phyloP scores from a whole-genome alignment of 495 filamentous ascomycete genomes.

The Daldinia grandis region DNA sequence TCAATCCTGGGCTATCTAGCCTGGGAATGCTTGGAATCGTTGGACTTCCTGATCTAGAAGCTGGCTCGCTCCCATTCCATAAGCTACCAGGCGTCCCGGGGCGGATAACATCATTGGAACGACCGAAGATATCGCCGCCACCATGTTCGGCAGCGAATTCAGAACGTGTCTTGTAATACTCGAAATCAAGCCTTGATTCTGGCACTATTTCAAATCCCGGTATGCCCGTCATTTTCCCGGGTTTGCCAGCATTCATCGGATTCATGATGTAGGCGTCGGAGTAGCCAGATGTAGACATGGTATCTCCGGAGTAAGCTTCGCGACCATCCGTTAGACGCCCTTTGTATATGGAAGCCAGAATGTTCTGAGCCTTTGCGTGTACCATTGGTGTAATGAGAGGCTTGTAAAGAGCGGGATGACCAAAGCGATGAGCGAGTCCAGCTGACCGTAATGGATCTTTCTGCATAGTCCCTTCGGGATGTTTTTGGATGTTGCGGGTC shows the following conservation, averaged over 20 bases:
- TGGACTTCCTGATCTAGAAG: constrained; percentile 55
- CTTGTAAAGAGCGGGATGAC: constrained; percentile 89
- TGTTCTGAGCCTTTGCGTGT: constrained; percentile 83
- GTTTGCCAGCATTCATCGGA: constrained; percentile 76
- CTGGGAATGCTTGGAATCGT: constrained; percentile 39
- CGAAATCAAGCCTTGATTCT: constrained; percentile 90
- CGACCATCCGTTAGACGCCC: constrained; percentile 73
- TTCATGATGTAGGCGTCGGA: constrained; percentile 78
- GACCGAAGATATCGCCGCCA: constrained; percentile 77
- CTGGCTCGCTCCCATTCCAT: constrained; percentile 47
- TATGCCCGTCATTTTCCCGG: constrained; percentile 69
- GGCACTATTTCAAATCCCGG: constrained; percentile 87
- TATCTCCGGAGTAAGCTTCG: constrained; percentile 62
- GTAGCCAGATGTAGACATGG: constrained; percentile 68
- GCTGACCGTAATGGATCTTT: constrained; percentile 65
- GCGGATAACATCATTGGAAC: constrained; percentile 70
- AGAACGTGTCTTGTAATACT: constrained; percentile 85
- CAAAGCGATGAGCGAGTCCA: constrained; percentile 81
- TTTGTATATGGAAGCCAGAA: constrained; percentile 80
- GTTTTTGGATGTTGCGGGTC: constrained; percentile 65
- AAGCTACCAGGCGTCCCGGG: constrained; percentile 71
- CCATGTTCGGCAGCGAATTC: constrained; percentile 91
- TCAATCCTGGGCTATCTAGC: constrained; percentile 32
- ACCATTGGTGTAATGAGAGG: constrained; percentile 96
- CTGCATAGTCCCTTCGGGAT: constrained; percentile 50